Base-by-base conservation (phyloP, 768 basidiomycete genomes). In the Lentinula aciculospora region DNA sequence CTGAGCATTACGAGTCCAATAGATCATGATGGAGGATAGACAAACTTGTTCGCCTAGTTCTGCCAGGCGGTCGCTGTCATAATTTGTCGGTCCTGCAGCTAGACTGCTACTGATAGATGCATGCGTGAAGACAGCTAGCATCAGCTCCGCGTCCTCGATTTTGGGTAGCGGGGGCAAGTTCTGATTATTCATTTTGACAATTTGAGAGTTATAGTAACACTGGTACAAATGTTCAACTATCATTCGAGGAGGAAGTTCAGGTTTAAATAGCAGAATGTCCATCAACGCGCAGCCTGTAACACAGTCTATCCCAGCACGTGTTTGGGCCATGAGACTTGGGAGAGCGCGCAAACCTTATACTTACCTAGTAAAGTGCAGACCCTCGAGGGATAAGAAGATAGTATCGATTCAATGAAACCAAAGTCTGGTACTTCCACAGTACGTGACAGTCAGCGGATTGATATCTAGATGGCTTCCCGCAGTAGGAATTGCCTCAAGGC, bases 51-150 rank as follows among this genome's bases (percentile, higher is more conserved):
- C 65, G 7, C 88, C 88, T 10, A 89, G 73, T 45, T 78, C 76
- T 5, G 78, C 78, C 12, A 90, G 76, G 45, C 88, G 81, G 23
- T 81, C 78, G 21, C 74, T 76, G 62, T 84, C 83, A 62, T 84
- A 85, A 40, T 79, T 75, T 4, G 77, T 71, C 28, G 32, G 51
- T 76, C 77, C 61, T 67, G 49, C 3, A 58, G 54, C 3, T 67
- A 10, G 19, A 39, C 8, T 40, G 13, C 5, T 62, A 7, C 73
- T 71, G 19, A 80, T 62, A 2, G 80, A 74, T 29, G 65, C 67
- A 54, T 85, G 83, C 0, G 79, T 82, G 67, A 75, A 81, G 51
- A 87, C 76, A 62, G 85, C 83, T 56, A 88, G 77, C 48, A 83
- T 66, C 46, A 84, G 68, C 47, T 81, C 76, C 45, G 71, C 50